A percentile compares a stretch with the other conserved stretches of the same genome.
Evolutionary conservation across 371 early-diverging fungal species (phyloP).

Genomic region (Coemansia sp.): DNA sequence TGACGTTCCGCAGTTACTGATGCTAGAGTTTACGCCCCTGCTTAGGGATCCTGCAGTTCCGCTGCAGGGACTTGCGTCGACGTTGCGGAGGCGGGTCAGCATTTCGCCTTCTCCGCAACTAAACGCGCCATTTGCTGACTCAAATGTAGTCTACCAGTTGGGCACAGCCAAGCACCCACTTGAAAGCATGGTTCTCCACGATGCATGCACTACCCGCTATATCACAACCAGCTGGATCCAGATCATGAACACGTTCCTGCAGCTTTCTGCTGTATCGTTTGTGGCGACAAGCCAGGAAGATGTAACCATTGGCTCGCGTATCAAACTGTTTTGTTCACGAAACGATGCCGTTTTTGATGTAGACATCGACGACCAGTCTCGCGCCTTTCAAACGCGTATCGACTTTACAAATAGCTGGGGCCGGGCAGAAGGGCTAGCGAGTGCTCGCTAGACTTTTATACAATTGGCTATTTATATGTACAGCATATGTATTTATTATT

Average conservation of each 20-base stretch:
- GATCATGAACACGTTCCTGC: conserved; percentile 31
- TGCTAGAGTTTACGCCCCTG: conserved; percentile 33
- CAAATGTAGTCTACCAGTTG: conserved; percentile 32
- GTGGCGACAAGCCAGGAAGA: conserved; percentile 37
- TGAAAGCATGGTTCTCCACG: conserved; percentile 35
- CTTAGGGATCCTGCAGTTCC: conserved; percentile 16
- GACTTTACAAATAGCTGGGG: conserved; percentile 45
- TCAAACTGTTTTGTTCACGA: conserved; percentile 25
- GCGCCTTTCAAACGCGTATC: conserved; percentile 32
- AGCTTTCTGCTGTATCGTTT: conserved; percentile 32
- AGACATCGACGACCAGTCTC: conserved; percentile 37
- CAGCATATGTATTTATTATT: background rate
- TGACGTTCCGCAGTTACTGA: conserved; percentile 30
- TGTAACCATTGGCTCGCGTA: conserved; percentile 16
- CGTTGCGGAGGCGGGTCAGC: conserved; percentile 37
- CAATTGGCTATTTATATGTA: no score
- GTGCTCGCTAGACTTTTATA: background rate
- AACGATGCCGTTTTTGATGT: conserved; percentile 35
- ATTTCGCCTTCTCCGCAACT: conserved; percentile 18
- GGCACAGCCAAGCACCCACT: conserved; percentile 33
- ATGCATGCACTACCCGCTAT: conserved; percentile 39
- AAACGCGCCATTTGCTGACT: conserved; percentile 37
- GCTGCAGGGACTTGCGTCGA: conserved; percentile 16
- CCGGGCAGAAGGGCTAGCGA: conserved; percentile 1
- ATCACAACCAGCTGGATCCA: conserved; percentile 44